Evolutionary conservation across 176 grass and related monocot genomes (phyloP), one percentile per base, ranked within the genome.

Genomic region (Carex kokanica): DNA sequence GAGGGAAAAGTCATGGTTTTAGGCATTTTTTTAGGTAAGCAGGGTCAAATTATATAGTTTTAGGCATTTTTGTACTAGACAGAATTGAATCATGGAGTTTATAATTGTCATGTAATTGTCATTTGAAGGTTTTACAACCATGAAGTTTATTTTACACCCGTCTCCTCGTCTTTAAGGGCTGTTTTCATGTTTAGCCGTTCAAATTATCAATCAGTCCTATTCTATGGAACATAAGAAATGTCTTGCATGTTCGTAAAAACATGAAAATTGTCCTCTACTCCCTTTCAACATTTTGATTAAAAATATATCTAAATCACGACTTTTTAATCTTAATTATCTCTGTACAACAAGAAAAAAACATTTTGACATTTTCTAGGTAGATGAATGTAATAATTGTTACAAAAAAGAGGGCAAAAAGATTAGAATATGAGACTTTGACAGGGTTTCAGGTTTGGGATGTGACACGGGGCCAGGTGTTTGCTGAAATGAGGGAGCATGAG

Each of bases 401-500:
- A 34, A 17, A 74, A 53, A 54, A 74, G 71, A 74, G 71, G 12
- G 13, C 12, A 78, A 78, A 53, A 17, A 34, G 23, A 29, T 6
- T 78, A 78, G 73, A 78, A 78, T 78, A 56, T 78, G 51, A 78
- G 73, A 78, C 49, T 78, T 78, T 78, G 73, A 56, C 73, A 78
- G 73, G 73, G 73, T 78, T 83, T 88, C 83, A 99, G 97, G 91
- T 95, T 77, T 99, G 97, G 97, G 97, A 99, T 74, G 93, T 90
- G 84, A 92, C 93, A 68, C 94, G 97, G 80, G 94, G 85, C 63
- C 88, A 99, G 90, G 91, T 90, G 86, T 93, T 99, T 60, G 84
- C 88, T 80, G 97, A 93, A 80, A 95, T 99, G 97, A 89, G 93
- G 80, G 97, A 99, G 83, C 97, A 99, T 89, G 97, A 95, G 91